Evolutionary conservation across 140 eudicot species (phyloP), one percentile per base, ranked within the genome.

Genomic region (Cichorium intybus): DNA sequence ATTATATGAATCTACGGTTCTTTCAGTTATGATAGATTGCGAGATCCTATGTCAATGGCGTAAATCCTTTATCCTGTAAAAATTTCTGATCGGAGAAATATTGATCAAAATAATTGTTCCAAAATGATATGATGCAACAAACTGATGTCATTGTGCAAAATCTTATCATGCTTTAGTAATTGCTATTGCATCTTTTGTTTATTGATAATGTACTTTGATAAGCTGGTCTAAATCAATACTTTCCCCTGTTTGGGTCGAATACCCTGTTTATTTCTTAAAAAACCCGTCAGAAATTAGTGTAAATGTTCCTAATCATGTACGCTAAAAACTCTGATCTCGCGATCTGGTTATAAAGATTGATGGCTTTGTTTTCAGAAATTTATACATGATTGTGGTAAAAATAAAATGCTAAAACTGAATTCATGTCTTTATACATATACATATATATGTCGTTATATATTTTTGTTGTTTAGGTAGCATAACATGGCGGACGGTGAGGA

Each of bases 401-500:
- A n/a, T n/a, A n/a, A n/a, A n/a, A n/a, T n/a, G n/a, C n/a, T n/a
- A n/a, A n/a, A n/a, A n/a, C n/a, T n/a, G n/a, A n/a, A n/a, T n/a
- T n/a, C n/a, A n/a, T n/a, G n/a, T n/a, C n/a, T n/a, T n/a, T 17
- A 26, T 28, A 15, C 49, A 1, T 43, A 7, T 66, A 54, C 10
- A 15, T 18, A 28, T 64, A 7, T 14, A 64, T 27, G 6, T 18
- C 5, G 31, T 50, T 54, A 21, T 12, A 15, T 24, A 27, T 69
- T 66, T 26, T 6, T 51, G 34, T 39, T 75, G 3, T 39, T 75
- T 60, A 75, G 79, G 60, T 67, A 59, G 69, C 75, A 67, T 28
- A 78, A 75, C 60, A 85, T 85, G 92, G 91, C 87, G 46, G 91
- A 84, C 11, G 80, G 81, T 26, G 91, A 84, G 79, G 91, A 72